Conservation (phyloP, 2,329 filamentous ascomycete genomes). For the Penicillium capsulatum region DNA sequence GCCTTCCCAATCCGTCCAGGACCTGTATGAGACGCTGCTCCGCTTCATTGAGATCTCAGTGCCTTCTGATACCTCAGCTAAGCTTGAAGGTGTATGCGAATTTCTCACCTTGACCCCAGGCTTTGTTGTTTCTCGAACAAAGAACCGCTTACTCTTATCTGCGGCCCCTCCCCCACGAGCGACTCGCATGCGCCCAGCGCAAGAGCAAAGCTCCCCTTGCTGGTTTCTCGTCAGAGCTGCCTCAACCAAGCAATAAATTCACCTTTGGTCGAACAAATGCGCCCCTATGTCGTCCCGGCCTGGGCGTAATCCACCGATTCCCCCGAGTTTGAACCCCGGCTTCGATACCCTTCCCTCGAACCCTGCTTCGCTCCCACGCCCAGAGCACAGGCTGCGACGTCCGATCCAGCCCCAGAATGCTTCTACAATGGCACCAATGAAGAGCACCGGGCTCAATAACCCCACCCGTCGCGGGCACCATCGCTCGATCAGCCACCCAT, state of each 20-base stretch:
- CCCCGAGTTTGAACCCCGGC: slow-evolving; percentile 22
- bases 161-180: slow-evolving; percentile 11
- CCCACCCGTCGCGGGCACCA: slow-evolving; percentile 43
- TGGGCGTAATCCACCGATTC: slow-evolving; percentile 30
- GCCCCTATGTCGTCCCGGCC: slow-evolving; percentile 38
- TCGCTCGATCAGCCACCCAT: slow-evolving; percentile 75
- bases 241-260: not conserved
- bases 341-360: slow-evolving; percentile 18
- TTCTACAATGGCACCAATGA: slow-evolving; percentile 21
- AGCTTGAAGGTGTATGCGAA: not conserved
- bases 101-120: not conserved
- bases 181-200: slow-evolving; percentile 16
- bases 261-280: slow-evolving; percentile 16
- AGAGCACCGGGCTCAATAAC: slow-evolving; percentile 12
- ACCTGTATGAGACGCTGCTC: slow-evolving; percentile 16
- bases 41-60: slow-evolving; percentile 5
- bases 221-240: slow-evolving; percentile 3
- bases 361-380: slow-evolving; percentile 14
- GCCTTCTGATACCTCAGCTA: not conserved
- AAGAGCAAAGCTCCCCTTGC: slow-evolving; percentile 10
- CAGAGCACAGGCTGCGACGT: slow-evolving; percentile 20
- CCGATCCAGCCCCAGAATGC: slow-evolving; percentile 25
- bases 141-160: slow-evolving; percentile 4
- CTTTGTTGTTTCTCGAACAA: slow-evolving; percentile 7
- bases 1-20: slow-evolving; percentile 23